These are phyloP conservation scores for Penicillium sp. DNA, from an alignment of 2,329 filamentous ascomycete genomes.

Conservation along the genomic window DNA sequence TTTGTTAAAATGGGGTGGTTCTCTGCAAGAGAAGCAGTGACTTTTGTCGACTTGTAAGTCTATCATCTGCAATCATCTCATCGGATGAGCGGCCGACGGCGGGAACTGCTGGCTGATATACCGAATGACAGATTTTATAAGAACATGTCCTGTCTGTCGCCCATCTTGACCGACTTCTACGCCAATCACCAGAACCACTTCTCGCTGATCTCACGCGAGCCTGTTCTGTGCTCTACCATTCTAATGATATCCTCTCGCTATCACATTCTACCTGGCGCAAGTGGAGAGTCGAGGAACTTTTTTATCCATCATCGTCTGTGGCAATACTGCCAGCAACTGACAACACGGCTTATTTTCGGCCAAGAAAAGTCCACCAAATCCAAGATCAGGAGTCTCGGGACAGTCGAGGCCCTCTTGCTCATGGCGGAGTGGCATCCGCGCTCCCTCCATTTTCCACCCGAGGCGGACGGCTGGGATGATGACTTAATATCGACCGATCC, in stretches of 20 bases:
- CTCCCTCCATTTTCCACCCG: slow-evolving; percentile 49
- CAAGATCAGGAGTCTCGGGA: slow-evolving; percentile 46
- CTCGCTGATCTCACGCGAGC: slow-evolving; percentile 46
- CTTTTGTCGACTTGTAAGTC: slow-evolving; percentile 45
- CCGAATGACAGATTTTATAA: slow-evolving; percentile 39
- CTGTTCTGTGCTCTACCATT: slow-evolving; percentile 49
- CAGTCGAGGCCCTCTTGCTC: slow-evolving; percentile 49
- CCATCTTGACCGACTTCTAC: slow-evolving; percentile 47
- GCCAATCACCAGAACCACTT: slow-evolving; percentile 45
- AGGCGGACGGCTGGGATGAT: slow-evolving; percentile 52
- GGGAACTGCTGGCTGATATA: neutral
- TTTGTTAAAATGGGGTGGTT: slow-evolving; percentile 55
- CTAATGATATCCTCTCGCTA: slow-evolving; percentile 53
- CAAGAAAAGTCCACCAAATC: slow-evolving; percentile 49
- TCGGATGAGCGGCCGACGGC: too few relatives aligned
- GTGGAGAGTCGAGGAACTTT: slow-evolving; percentile 45
- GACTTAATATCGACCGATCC: slow-evolving; percentile 43
- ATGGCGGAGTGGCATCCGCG: slow-evolving; percentile 55
- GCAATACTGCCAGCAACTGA: slow-evolving; percentile 50
- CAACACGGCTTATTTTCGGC: slow-evolving; percentile 50
- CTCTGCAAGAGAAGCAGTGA: slow-evolving; percentile 49
- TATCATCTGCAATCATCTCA: neutral
- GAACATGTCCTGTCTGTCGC: slow-evolving; percentile 48
- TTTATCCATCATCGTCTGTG: slow-evolving; percentile 51
- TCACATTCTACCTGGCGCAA: slow-evolving; percentile 38